Percentiles rank a stretch among this genome's conserved stretches.
Conservation (phyloP, 768 basidiomycete species). For the Dentipellis fragilis region DNA sequence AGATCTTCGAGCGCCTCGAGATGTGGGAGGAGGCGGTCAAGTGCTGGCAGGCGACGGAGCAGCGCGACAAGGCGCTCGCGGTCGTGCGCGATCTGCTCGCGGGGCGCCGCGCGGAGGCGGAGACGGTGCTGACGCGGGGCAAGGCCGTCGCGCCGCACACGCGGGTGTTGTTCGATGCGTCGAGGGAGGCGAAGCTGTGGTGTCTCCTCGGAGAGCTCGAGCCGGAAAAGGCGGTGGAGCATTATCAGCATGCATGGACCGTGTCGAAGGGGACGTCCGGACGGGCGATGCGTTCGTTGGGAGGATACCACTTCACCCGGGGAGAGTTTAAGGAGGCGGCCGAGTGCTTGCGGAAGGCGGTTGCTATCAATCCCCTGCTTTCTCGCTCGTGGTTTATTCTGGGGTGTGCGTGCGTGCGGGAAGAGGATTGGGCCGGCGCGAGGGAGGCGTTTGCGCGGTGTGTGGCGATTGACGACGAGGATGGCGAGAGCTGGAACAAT, state of each 20-base stretch:
- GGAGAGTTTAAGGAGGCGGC: conserved; percentile 56
- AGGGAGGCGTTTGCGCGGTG: conserved; percentile 77
- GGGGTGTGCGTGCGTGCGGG: conserved; percentile 82
- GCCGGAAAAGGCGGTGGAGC: conserved; percentile 51
- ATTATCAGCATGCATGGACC: conserved; percentile 81
- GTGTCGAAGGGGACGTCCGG: conserved; percentile 75
- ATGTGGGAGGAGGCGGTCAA: conserved; percentile 98
- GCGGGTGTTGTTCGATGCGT: conserved; percentile 41
- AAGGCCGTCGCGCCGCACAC: conserved; percentile 37
- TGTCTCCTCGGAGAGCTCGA: conserved; percentile 93
- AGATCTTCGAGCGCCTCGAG: conserved; percentile 88
- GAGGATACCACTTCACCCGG: conserved; percentile 68
- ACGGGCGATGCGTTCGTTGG: conserved; percentile 86
- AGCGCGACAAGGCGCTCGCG: conserved; percentile 62
- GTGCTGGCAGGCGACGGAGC: conserved; percentile 79
- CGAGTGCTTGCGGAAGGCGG: conserved; percentile 58
- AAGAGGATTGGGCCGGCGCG: conserved; percentile 78
- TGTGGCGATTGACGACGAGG: conserved; percentile 89
- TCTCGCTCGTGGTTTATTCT: conserved; percentile 92
- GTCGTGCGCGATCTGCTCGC: conserved; percentile 82
- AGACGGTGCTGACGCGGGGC: conserved; percentile 51
- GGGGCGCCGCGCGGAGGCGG: conserved; percentile 77
- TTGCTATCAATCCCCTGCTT: conserved; percentile 81
- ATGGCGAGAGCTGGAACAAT: conserved; percentile 98
- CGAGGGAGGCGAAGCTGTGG: conserved; percentile 86